Conservation (phyloP, 768 basidiomycete genomes). For the Aureoboletus auriporus region DNA sequence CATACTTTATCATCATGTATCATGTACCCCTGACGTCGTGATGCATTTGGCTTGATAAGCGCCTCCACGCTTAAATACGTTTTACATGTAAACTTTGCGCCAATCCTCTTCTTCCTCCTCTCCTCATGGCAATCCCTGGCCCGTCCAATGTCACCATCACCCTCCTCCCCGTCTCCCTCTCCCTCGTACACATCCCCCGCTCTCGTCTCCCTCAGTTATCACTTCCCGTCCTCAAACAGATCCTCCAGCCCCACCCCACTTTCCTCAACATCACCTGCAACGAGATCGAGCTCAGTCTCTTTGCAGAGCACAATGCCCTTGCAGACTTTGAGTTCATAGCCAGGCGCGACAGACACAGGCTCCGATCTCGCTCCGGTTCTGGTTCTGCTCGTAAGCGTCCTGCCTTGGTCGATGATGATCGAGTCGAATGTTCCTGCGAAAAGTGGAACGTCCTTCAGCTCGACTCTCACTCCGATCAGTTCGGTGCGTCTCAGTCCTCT, state of each 20-base stretch:
- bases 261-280: constrained; percentile 79
- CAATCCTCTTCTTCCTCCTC: constrained; percentile 8
- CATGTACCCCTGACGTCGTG: constrained; percentile 8
- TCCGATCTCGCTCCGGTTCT: constrained; percentile 40
- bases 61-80: neutral
- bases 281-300: constrained; percentile 72
- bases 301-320: constrained; percentile 57
- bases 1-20: constrained; percentile 4
- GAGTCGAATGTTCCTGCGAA: constrained; percentile 66
- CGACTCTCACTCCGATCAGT: constrained; percentile 70
- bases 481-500: constrained; percentile 41
- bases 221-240: constrained; percentile 61
- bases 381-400: constrained; percentile 24
- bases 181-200: constrained; percentile 73
- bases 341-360: constrained; percentile 48
- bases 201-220: constrained; percentile 56
- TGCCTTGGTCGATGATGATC: constrained; percentile 35
- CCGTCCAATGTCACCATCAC: constrained; percentile 53
- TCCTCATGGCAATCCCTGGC: constrained; percentile 21
- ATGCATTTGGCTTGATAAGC: neutral
- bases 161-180: constrained; percentile 66
- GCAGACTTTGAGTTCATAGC: constrained; percentile 61
- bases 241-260: constrained; percentile 59
- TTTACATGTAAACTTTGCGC: constrained; percentile 13
- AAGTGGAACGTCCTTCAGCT: constrained; percentile 79